Percentiles rank a stretch among this genome's conserved stretches.
Evolutionary conservation across 2,329 filamentous ascomycete genomes (phyloP).

Genomic region (Akanthomyces uredinophilus): DNA sequence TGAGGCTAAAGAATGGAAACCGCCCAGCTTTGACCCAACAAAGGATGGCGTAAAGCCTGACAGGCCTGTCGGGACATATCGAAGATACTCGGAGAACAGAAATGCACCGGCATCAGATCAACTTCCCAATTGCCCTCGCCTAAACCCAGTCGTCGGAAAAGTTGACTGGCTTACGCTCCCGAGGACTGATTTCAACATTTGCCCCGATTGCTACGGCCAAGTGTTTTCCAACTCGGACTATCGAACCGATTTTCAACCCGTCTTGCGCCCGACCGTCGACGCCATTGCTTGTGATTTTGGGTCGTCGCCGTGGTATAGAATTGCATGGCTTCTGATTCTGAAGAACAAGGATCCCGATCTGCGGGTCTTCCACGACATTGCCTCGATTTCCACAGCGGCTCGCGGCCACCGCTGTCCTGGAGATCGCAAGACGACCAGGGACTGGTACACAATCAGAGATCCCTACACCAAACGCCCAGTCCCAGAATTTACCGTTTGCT

Average conservation of each 20-base stretch:
- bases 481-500: slow-evolving; percentile 69
- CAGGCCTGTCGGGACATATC: slow-evolving; percentile 41
- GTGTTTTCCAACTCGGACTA: slow-evolving; percentile 67
- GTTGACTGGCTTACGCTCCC: slow-evolving; percentile 79
- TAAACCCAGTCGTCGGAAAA: slow-evolving; percentile 54
- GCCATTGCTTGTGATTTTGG: slow-evolving; percentile 74
- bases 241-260: slow-evolving; percentile 55
- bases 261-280: slow-evolving; percentile 51
- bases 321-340: slow-evolving; percentile 76
- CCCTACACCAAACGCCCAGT: slow-evolving; percentile 59
- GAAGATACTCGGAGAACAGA: slow-evolving; percentile 47
- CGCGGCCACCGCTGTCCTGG: slow-evolving; percentile 54
- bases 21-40: slow-evolving; percentile 39
- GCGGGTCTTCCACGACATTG: slow-evolving; percentile 63
- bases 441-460: slow-evolving; percentile 74
- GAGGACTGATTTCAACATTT: slow-evolving; percentile 70
- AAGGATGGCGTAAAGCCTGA: slow-evolving; percentile 30
- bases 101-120: slow-evolving; percentile 29
- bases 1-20: slow-evolving; percentile 38
- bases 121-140: slow-evolving; percentile 66
- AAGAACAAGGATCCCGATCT: slow-evolving; percentile 64
- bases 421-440: slow-evolving; percentile 47
- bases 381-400: slow-evolving; percentile 48
- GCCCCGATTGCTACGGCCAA: slow-evolving; percentile 69
- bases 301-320: slow-evolving; percentile 69